These are phyloP conservation scores for Neurospora cerealis DNA, from an alignment of 495 filamentous ascomycete genomes.

Conservation along the genomic window DNA sequence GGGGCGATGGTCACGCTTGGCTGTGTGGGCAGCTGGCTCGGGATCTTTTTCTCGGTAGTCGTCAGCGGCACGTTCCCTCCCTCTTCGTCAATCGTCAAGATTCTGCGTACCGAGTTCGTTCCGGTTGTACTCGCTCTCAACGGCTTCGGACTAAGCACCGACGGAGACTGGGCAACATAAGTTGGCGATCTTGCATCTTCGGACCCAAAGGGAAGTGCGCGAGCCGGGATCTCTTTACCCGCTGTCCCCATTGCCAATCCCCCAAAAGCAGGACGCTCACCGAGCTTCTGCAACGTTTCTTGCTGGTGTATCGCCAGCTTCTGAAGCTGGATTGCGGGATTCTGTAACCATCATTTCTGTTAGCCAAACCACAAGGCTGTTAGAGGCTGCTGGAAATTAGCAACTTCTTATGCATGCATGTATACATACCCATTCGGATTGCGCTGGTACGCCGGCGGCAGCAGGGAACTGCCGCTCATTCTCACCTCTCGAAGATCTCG, in stretches of 20 bases:
- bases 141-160: slow-evolving; percentile 30
- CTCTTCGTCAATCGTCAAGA: slow-evolving; percentile 12
- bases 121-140: slow-evolving; percentile 23
- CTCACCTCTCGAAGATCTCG: slow-evolving; percentile 29
- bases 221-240: slow-evolving; percentile 26
- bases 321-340: slow-evolving; percentile 60
- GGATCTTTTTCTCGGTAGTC: background rate
- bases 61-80: slow-evolving; percentile 9
- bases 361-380: slow-evolving; percentile 49
- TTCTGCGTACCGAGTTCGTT: slow-evolving; percentile 21
- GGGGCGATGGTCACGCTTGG: slow-evolving; percentile 11
- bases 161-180: slow-evolving; percentile 31
- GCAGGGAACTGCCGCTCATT: slow-evolving; percentile 49
- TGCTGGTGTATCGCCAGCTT: slow-evolving; percentile 55
- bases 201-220: slow-evolving; percentile 38
- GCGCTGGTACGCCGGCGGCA: slow-evolving; percentile 73
- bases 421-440: slow-evolving; percentile 82
- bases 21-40: background rate
- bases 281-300: slow-evolving; percentile 39
- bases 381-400: slow-evolving; percentile 38
- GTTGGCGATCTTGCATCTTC: slow-evolving; percentile 36
- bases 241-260: slow-evolving; percentile 11
- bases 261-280: slow-evolving; percentile 12
- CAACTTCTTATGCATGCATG: slow-evolving; percentile 31
- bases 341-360: slow-evolving; percentile 44